Base-by-base conservation (phyloP, 1,139 yeast genomes). In the Lodderomyces metapsilosis region DNA sequence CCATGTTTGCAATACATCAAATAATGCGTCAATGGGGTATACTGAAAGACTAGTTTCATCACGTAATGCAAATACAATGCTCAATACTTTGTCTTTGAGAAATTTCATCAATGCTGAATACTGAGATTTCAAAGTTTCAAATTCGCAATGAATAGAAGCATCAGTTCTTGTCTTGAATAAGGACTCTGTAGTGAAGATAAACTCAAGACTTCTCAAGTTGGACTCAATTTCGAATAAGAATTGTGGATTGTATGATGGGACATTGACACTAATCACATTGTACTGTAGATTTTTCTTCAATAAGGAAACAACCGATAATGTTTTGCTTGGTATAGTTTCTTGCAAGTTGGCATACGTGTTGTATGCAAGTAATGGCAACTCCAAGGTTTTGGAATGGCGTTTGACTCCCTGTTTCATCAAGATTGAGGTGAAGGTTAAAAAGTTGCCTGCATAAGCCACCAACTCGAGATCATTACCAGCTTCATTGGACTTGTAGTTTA, bases 191-290 rank as follows among this genome's bases (percentile, higher is more conserved):
- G 41, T 40, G 3, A 49, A 61, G 16, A 58, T 37, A 8, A 38
- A 38, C 10, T 43, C 44, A 22, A 62, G 46, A 17, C 45, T 36
- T 30, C 51, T 43, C n/a, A 61, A 43, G 45, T 58, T 62, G 6
- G 48, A 39, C n/a, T 46, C 44, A 13, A 61, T 44, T 43, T 63
- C 67, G 39, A 45, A 42, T 12, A 62, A 36, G 40, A 57, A 61
- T 17, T 49, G 41, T 0, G 65, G 61, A 31, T 57, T 47, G 43
- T 63, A 63, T 2, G 58, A 49, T n/a, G 68, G 68, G 16, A 62
- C 45, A 38, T 54, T 51, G 5, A 62, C 52, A 24, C 57, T 50
- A 32, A 57, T 47, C 17, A 58, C 50, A 38, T 54, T 57, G 41
- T 43, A 47, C 30, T 50, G 54, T 17, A 51, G 22, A 44, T 50